phyloP scores from a whole-genome alignment of 306 rosid genomes.

The Prunus fruticosa region DNA sequence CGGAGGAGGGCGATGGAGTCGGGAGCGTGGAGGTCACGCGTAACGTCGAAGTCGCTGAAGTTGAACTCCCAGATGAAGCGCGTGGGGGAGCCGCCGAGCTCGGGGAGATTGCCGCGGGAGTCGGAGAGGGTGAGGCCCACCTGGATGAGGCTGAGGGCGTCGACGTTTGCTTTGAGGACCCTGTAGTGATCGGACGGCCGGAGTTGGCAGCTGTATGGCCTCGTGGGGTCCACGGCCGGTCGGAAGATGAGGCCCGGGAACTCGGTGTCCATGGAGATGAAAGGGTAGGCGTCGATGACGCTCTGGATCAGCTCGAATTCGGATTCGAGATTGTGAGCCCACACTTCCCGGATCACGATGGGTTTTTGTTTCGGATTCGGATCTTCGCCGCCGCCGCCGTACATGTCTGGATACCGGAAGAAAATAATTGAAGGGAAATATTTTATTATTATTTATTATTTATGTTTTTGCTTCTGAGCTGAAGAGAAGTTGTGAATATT shows the following conservation, averaged over 20 bases:
- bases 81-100: conserved; percentile 31
- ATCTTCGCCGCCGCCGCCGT: conserved; percentile 11
- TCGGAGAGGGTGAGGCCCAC: conserved; percentile 77
- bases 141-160: conserved; percentile 70
- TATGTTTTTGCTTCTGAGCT: not conserved
- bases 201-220: conserved; percentile 19
- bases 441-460: not conserved
- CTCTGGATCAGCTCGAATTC: conserved; percentile 44
- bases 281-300: conserved; percentile 39
- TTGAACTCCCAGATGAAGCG: conserved; percentile 75
- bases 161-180: conserved; percentile 67
- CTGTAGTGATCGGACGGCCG: conserved; percentile 57
- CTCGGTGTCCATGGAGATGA: conserved; percentile 76
- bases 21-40: conserved; percentile 48
- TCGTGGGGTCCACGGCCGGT: conserved; percentile 9
- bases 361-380: conserved; percentile 15
- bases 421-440: not conserved
- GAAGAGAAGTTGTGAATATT: not conserved
- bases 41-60: conserved; percentile 55
- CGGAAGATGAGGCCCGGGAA: conserved; percentile 61
- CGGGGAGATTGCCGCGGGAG: conserved; percentile 58
- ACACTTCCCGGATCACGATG: conserved; percentile 53
- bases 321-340: conserved; percentile 54
- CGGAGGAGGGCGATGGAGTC: conserved; percentile 62
- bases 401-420: conserved; percentile 12